phyloP scores from a whole-genome alignment of 176 grass and related monocot genomes.

The Carex pumila region DNA sequence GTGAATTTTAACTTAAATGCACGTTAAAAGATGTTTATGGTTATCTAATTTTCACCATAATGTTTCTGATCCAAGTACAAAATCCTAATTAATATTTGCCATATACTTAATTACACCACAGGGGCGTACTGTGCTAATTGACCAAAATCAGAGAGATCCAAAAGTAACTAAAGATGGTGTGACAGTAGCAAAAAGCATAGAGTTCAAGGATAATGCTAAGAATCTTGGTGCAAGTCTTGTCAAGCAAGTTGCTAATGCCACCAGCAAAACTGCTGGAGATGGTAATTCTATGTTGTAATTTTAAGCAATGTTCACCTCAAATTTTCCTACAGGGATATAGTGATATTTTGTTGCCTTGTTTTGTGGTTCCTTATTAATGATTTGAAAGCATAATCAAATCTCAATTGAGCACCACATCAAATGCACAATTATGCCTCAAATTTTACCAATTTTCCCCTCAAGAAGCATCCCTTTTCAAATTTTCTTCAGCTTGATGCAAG shows the following conservation, averaged over 20 bases:
- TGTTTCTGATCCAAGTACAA: not conserved
- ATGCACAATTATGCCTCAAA: not conserved
- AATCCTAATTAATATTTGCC: not conserved
- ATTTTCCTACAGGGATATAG: not conserved
- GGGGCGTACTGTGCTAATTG: slow-evolving; percentile 87
- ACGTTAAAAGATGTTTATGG: not conserved
- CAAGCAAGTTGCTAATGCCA: slow-evolving; percentile 84
- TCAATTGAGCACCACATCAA: not conserved
- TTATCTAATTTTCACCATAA: not conserved
- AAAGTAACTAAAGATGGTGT: slow-evolving; percentile 93
- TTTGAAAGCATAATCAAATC: not conserved
- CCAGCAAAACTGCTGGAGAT: slow-evolving; percentile 82
- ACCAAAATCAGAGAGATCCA: slow-evolving; percentile 35
- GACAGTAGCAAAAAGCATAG: slow-evolving; percentile 82
- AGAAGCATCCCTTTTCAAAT: not conserved
- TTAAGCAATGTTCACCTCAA: not conserved
- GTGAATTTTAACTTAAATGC: not conserved
- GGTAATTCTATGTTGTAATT: slow-evolving; percentile 32
- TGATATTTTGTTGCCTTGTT: not conserved
- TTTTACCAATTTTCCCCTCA: not conserved
- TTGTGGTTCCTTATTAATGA: not conserved
- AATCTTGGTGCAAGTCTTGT: slow-evolving; percentile 86
- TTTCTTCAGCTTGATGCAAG: not conserved
- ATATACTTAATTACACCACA: slow-evolving; percentile 11
- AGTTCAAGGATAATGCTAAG: slow-evolving; percentile 67